These are phyloP conservation scores for Wickerhamiella sergipiensis DNA, from an alignment of 805 yeast species.

Conservation along the genomic window DNA sequence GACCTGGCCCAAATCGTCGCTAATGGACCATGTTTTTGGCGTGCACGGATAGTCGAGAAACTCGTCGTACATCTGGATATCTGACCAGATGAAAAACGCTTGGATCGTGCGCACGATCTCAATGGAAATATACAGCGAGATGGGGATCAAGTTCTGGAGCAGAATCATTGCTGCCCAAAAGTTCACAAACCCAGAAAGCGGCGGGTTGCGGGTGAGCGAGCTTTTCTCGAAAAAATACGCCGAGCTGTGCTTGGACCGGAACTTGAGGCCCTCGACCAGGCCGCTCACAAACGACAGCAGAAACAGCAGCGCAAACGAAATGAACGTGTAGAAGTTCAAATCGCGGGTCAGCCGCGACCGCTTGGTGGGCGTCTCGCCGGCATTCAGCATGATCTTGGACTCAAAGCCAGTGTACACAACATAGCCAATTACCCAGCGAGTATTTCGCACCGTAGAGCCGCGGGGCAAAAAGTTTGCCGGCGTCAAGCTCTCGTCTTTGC, in stretches of 20 bases:
- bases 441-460: constrained; percentile 61
- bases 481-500: constrained; percentile 40
- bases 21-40: constrained; percentile 72
- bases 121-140: constrained; percentile 63
- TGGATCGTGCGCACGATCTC: constrained; percentile 69
- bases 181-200: constrained; percentile 50
- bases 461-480: constrained; percentile 53
- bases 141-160: constrained; percentile 68
- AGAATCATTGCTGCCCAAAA: constrained; percentile 63
- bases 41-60: constrained; percentile 60
- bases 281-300: constrained; percentile 57
- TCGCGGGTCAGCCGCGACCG: constrained; percentile 51
- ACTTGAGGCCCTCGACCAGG: constrained; percentile 53
- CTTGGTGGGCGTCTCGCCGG: constrained; percentile 68
- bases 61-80: constrained; percentile 54
- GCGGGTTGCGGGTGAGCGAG: constrained; percentile 44
- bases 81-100: constrained; percentile 62
- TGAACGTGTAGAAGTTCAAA: constrained; percentile 49
- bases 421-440: constrained; percentile 61
- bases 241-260: constrained; percentile 32
- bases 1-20: constrained; percentile 64
- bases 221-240: constrained; percentile 46
- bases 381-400: constrained; percentile 62
- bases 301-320: constrained; percentile 50
- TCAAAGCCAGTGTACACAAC: constrained; percentile 69